Base-by-base conservation (phyloP, 129 eudicot genomes). In the Solidago caesia region DNA sequence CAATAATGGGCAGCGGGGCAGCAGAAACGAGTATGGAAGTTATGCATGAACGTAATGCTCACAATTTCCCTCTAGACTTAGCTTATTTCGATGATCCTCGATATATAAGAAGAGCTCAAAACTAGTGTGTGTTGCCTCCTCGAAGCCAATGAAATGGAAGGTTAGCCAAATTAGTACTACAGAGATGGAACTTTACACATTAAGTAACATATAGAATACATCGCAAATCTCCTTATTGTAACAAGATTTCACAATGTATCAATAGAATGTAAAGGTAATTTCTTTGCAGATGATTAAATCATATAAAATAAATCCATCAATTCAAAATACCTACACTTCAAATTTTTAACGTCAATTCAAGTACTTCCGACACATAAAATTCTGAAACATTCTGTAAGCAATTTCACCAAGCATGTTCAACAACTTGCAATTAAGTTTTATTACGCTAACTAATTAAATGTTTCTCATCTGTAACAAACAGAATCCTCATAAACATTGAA, bases 361-460 rank as follows among this genome's bases (percentile, higher is more conserved):
- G 33, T 44, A 39, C 49, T 70, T 33, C 52, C 12, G 10, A 55
- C n/a, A 55, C 42, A 48, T 26, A 53, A 56, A 41, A 33, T 42
- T 33, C n/a, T 14, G 66, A n/a, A 41, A 55, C 15, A 14, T 71
- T 71, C 9, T 53, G 75, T 53, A 64, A 55, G 21, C 21, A 21
- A 21, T 21, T 21, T 21, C 21, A 21, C 21, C 21, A 21, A 21
- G 21, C 21, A 21, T 21, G 21, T 21, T 21, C 64, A 43, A 39
- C 29, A 58, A 70, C 55, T 43, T 65, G 39, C 39, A 33, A 33
- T 33, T 1, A 33, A 33, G 39, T 33, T 33, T 33, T 33, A 33
- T 33, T 33, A 33, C 39, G 39, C 39, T 33, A 33, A 33, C 39
- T 33, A 1, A 33, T 33, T 33, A 33, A 33, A 2, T 33, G 39